A percentile compares a stretch with the other conserved stretches of the same genome.
Conservation (phyloP, 768 basidiomycete species). For the Pholiota conissans region DNA sequence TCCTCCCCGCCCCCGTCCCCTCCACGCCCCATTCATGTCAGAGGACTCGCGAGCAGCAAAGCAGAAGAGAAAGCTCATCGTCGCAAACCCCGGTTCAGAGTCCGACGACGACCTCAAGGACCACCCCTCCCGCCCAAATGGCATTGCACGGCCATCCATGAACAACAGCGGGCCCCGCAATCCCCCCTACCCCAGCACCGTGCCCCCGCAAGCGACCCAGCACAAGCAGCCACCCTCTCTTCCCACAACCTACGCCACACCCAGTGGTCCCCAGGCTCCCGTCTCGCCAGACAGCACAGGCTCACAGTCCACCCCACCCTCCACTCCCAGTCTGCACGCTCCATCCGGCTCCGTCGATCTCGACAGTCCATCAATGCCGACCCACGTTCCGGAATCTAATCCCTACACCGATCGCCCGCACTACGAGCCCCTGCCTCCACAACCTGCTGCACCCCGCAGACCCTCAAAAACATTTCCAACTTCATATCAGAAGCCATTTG, state of each 20-base stretch:
- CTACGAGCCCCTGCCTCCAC: constrained; percentile 21
- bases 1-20: constrained; percentile 7
- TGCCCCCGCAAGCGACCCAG: neutral
- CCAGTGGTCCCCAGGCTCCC: constrained; percentile 26
- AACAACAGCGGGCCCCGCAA: constrained; percentile 1
- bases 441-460: constrained; percentile 30
- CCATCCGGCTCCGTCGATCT: constrained; percentile 17
- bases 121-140: constrained; percentile 6
- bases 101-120: constrained; percentile 24
- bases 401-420: constrained; percentile 11
- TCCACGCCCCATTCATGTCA: constrained; percentile 44
- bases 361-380: constrained; percentile 23
- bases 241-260: constrained; percentile 16
- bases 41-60: constrained; percentile 53
- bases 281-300: constrained; percentile 72
- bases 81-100: constrained; percentile 63
- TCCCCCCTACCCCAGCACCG: constrained; percentile 13
- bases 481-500: constrained; percentile 28
- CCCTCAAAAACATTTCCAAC: constrained; percentile 25
- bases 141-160: constrained; percentile 9
- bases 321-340: constrained; percentile 56
- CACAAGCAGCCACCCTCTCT: constrained; percentile 20
- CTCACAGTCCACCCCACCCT: constrained; percentile 65
- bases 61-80: constrained; percentile 53
- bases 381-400: constrained; percentile 22